Conservation (phyloP, 495 filamentous ascomycete genomes). For the Neurospora sp. region DNA sequence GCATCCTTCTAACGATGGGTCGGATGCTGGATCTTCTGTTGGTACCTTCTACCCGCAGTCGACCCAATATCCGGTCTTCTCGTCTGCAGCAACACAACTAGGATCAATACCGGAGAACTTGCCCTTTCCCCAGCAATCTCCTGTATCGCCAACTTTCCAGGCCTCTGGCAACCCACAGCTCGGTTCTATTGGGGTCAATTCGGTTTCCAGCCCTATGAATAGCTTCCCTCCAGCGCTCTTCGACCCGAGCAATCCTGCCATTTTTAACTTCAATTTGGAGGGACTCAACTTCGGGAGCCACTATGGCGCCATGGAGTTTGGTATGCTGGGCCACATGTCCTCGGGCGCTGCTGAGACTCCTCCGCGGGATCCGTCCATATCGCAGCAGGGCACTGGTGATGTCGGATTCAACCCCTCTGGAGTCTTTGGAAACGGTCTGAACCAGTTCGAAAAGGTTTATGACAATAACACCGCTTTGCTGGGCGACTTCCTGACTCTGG, state of each 20-base stretch:
- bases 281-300: slow-evolving; percentile 92
- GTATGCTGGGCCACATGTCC: slow-evolving; percentile 90
- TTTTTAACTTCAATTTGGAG: slow-evolving; percentile 90
- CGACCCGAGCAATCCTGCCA: slow-evolving; percentile 78
- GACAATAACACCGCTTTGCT: slow-evolving; percentile 25
- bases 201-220: slow-evolving; percentile 22
- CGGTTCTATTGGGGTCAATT: slow-evolving; percentile 18
- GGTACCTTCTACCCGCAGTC: slow-evolving; percentile 28
- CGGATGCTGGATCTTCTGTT: slow-evolving; percentile 22
- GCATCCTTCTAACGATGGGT: slow-evolving; percentile 19
- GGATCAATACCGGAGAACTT: slow-evolving; percentile 33
- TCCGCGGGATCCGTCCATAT: slow-evolving; percentile 47
- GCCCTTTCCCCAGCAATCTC: slow-evolving; percentile 54
- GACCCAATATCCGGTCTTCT: slow-evolving; percentile 26
- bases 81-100: slow-evolving; percentile 15
- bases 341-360: slow-evolving; percentile 73
- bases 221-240: slow-evolving; percentile 55
- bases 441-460: slow-evolving; percentile 33
- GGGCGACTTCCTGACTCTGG: slow-evolving; percentile 31
- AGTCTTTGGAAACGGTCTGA: slow-evolving; percentile 33
- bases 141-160: slow-evolving; percentile 59
- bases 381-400: slow-evolving; percentile 26
- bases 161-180: slow-evolving; percentile 18
- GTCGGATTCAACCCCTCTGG: slow-evolving; percentile 31
- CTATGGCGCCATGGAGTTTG: slow-evolving; percentile 87